Base-by-base conservation (phyloP, 192 early-diverging fungal genomes). In the Backusella westeae region DNA sequence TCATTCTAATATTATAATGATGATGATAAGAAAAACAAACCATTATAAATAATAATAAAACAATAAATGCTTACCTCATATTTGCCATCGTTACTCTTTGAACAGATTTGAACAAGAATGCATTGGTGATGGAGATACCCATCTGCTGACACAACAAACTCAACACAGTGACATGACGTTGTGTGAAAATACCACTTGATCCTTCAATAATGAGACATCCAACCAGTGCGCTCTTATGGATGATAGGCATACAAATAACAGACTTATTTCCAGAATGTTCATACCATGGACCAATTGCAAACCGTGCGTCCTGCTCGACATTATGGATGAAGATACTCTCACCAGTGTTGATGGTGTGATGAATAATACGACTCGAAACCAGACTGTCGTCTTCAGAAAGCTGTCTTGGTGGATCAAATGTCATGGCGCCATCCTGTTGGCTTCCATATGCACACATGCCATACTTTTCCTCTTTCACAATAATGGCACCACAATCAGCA, bases 111-210 rank as follows among this genome's bases (percentile, higher is more conserved):
- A 85, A 87, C 29, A 87, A 67, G 26, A 87, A 69, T 10, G 86
- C 86, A 56, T 87, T 87, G 5, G 84, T 85, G 32, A 87, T 83
- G 9, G 86, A 87, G 53, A 87, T 87, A 15, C 86, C 86, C 72
- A 87, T 72, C 53, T 87, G 86, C 36, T 87, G 86, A 38, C 84
- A 84, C 39, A 87, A 35, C 8, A 87, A 56, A 23, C 82, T 87
- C 80, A 87, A 76, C 14, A 87, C 86, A 42, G 81, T 74, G 69
- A 87, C 71, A 46, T 84, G 84, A 0, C 84, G 71, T 17, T 85
- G 84, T 0, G 86, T 84, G 21, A 87, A 87, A 12, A 77, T 77
- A 63, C 80, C 80, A 21, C 49, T 65, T 0, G 80, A 77, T 4
- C 84, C 80, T 76, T 87, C 86, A 71, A 87, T 78, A 52, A 85